Conservation (phyloP, 192 early-diverging fungal genomes). For the Oehlia diaphana region DNA sequence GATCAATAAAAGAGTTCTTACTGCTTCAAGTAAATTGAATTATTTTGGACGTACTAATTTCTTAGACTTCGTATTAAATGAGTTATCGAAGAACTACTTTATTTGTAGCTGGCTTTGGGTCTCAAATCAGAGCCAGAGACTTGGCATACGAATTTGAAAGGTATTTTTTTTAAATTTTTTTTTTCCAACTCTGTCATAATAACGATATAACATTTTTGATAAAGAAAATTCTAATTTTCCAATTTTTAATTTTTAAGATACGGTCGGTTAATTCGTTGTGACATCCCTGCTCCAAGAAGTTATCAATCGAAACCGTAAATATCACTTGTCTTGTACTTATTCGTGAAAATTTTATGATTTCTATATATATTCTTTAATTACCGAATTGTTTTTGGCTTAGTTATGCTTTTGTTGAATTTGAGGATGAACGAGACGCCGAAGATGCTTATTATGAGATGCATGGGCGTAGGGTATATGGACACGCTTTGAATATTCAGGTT, state of each 20-base stretch:
- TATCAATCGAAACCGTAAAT: no score
- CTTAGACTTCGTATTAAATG: background rate
- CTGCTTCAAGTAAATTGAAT: background rate
- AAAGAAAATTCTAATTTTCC: no score
- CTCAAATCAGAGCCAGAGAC: conserved; percentile 82
- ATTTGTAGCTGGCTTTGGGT: conserved; percentile 80
- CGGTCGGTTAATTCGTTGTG: no score
- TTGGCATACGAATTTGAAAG: conserved; percentile 95
- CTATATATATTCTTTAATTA: background rate
- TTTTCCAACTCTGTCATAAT: background rate
- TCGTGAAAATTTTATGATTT: no score
- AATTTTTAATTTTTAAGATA: no score
- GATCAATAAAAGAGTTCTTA: background rate
- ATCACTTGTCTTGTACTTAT: no score
- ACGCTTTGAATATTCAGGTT: conserved; percentile 80
- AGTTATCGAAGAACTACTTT: conserved; percentile 60
- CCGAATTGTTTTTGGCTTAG: conserved; percentile 43
- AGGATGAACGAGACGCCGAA: conserved; percentile 85
- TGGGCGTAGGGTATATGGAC: conserved; percentile 77
- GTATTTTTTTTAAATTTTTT: conserved; percentile 41
- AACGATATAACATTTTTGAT: background rate
- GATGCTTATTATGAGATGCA: conserved; percentile 96
- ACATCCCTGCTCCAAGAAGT: no score
- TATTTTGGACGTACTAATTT: background rate
- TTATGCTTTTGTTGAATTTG: conserved; percentile 96